Evolutionary conservation across 805 yeast species (phyloP).

Genomic region (Brettanomyces custersianus): DNA sequence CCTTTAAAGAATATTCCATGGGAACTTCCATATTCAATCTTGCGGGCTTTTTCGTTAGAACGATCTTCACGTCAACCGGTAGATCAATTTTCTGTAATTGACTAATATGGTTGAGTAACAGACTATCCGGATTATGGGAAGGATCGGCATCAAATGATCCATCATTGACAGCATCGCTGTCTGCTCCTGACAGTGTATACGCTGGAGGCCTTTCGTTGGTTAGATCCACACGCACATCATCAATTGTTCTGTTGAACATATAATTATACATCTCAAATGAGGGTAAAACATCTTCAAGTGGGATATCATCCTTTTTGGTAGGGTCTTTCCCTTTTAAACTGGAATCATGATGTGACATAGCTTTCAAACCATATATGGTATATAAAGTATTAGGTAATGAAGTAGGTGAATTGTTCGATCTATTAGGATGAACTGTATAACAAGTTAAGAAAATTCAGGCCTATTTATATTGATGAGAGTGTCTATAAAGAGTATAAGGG

Average conservation of each 20-base stretch:
- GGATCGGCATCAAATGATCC: background rate
- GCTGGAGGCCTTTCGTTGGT: conserved; percentile 14
- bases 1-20: conserved; percentile 32
- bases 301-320: background rate
- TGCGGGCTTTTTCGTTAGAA: conserved; percentile 36
- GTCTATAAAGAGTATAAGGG: no score
- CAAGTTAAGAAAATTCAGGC: no score
- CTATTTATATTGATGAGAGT: no score
- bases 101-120: conserved; percentile 21
- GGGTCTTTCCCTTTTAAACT: no score
- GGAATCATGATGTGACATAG: no score
- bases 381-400: no score
- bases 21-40: conserved; percentile 9
- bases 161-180: background rate
- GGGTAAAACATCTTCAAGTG: conserved; percentile 45
- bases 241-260: conserved; percentile 17
- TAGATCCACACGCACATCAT: conserved; percentile 9
- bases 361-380: no score
- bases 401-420: no score
- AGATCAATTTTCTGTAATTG: conserved; percentile 14
- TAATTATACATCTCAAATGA: conserved; percentile 62
- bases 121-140: conserved; percentile 12
- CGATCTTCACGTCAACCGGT: conserved; percentile 18
- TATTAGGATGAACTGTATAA: no score
- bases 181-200: conserved; percentile 5